Conservation (phyloP, 202 grass and related monocot species). For the Bolboschoenoplectus hybrid region DNA sequence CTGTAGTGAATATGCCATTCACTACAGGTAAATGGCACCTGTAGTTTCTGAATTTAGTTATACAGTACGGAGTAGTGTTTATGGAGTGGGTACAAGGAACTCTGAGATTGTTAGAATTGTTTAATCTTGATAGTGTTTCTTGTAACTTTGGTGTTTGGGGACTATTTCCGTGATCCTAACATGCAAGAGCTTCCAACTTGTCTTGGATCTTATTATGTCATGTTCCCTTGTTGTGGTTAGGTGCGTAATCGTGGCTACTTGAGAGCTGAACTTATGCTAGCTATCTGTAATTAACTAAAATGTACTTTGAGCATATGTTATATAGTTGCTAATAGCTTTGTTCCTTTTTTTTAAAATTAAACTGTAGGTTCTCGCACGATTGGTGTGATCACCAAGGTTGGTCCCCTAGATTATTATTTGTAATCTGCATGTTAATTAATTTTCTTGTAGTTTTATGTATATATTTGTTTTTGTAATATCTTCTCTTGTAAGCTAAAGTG, state of each 20-base stretch:
- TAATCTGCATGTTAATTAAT: background rate
- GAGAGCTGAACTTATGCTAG: background rate
- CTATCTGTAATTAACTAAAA: background rate
- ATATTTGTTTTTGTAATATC: slow-evolving; percentile 19
- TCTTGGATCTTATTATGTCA: background rate
- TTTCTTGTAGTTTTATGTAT: slow-evolving; percentile 17
- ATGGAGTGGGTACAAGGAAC: background rate
- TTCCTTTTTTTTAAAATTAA: background rate
- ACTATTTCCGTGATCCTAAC: background rate
- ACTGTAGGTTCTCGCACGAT: slow-evolving; percentile 92
- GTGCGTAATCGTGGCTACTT: background rate
- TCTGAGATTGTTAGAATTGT: background rate
- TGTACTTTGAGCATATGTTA: background rate
- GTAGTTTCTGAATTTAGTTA: background rate
- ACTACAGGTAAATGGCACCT: background rate
- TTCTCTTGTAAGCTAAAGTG: background rate
- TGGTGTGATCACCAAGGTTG: slow-evolving; percentile 98
- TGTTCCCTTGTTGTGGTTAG: background rate
- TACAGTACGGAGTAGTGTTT: background rate
- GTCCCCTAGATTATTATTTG: slow-evolving; percentile 22
- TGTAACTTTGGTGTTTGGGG: background rate
- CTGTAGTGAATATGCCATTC: background rate
- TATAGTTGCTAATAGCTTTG: background rate
- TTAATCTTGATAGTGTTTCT: background rate
- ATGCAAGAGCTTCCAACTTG: background rate